phyloP scores from a whole-genome alignment of 495 filamentous ascomycete genomes.

The Talaromyces trachyspermus region DNA sequence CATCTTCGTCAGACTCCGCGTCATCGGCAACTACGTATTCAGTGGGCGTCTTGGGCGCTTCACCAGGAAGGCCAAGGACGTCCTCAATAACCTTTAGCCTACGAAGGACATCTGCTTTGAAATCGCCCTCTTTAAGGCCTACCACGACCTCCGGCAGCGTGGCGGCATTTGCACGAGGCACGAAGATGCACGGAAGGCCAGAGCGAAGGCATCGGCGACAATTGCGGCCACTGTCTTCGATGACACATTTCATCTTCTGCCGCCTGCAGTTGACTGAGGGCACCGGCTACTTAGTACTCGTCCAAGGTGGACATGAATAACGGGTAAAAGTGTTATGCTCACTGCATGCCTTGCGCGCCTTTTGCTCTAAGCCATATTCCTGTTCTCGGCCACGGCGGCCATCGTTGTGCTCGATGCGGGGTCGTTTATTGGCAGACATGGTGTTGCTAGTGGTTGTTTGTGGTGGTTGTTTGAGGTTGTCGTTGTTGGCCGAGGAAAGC shows the following conservation, averaged over 20 bases:
- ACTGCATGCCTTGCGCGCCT: slow-evolving; percentile 9
- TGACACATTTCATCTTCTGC: slow-evolving; percentile 26
- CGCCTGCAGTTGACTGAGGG: slow-evolving; percentile 22
- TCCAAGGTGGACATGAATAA: no score
- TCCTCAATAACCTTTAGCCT: slow-evolving; percentile 6
- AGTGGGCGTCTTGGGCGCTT: background rate
- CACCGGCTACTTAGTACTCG: background rate
- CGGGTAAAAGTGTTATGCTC: no score
- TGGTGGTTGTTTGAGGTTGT: no score
- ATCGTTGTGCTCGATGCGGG: background rate
- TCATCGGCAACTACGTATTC: background rate
- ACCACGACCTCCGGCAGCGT: slow-evolving; percentile 1
- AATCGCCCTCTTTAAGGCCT: background rate
- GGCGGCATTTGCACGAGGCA: slow-evolving; percentile 21
- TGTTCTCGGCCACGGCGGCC: background rate
- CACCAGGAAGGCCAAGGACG: background rate
- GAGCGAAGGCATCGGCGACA: slow-evolving; percentile 19
- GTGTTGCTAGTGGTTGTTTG: background rate
- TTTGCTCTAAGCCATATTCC: slow-evolving; percentile 5
- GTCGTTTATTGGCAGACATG: slow-evolving; percentile 3
- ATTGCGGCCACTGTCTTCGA: slow-evolving; percentile 12
- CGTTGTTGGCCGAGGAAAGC: no score
- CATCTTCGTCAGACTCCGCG: background rate
- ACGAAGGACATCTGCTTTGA: slow-evolving; percentile 7
- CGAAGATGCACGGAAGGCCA: slow-evolving; percentile 20